Percentiles rank a stretch among this genome's conserved stretches.
Evolutionary conservation across 2,329 filamentous ascomycete genomes (phyloP).

Genomic region (Penicillium hesseltinei): DNA sequence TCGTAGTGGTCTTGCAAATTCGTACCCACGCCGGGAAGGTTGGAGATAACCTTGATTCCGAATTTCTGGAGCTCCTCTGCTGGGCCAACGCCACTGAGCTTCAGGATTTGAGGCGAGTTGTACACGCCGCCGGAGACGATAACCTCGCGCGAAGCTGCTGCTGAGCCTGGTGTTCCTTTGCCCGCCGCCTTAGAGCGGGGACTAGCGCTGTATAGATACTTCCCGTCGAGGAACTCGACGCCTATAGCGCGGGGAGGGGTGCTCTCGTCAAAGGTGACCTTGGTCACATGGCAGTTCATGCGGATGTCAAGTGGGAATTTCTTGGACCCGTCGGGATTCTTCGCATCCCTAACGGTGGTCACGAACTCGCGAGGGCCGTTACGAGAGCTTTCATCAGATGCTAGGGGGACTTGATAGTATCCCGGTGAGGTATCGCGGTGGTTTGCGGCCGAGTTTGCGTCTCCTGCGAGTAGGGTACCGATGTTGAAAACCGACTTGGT

Average conservation of each 20-base stretch:
- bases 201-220: constrained; percentile 49
- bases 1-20: constrained; percentile 61
- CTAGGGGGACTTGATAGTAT: constrained; percentile 59
- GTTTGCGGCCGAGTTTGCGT: constrained; percentile 52
- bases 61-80: constrained; percentile 52
- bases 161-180: constrained; percentile 41
- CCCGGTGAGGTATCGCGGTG: constrained; percentile 50
- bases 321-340: constrained; percentile 24
- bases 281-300: constrained; percentile 49
- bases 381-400: constrained; percentile 30
- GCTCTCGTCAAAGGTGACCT: constrained; percentile 44
- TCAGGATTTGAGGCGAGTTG: constrained; percentile 64
- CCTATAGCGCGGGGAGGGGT: constrained; percentile 46
- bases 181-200: constrained; percentile 31
- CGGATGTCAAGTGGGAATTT: constrained; percentile 58
- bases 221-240: constrained; percentile 51
- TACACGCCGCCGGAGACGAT: constrained; percentile 56
- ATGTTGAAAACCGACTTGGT: constrained; percentile 46
- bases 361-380: constrained; percentile 45
- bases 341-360: constrained; percentile 26
- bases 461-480: constrained; percentile 47
- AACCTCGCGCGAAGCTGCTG: constrained; percentile 46
- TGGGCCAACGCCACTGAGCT: constrained; percentile 64
- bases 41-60: constrained; percentile 54
- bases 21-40: constrained; percentile 62